Evolutionary conservation across 2,329 filamentous ascomycete genomes (phyloP).

Genomic region (Pseudonectria foliicola): DNA sequence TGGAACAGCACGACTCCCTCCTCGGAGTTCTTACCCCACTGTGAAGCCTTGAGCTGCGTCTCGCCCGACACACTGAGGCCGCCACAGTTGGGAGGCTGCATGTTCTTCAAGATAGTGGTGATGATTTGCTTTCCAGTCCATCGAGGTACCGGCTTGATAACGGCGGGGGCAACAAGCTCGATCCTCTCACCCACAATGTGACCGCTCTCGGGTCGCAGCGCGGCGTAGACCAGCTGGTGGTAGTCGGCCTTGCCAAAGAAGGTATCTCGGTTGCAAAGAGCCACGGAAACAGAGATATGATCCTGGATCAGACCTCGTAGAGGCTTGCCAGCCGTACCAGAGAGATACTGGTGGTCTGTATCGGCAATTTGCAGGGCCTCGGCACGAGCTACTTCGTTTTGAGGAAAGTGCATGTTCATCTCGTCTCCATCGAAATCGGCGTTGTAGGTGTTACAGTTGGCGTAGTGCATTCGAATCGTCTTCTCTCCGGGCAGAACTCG

Average conservation of each 20-base stretch:
- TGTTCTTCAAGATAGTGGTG: slow-evolving; percentile 87
- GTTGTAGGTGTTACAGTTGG: slow-evolving; percentile 99
- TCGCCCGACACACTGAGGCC: slow-evolving; percentile 74
- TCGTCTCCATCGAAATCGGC: slow-evolving; percentile 99
- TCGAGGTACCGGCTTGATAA: slow-evolving; percentile 70
- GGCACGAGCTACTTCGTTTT: slow-evolving; percentile 88
- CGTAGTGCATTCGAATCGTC: slow-evolving; percentile 98
- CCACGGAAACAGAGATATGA: slow-evolving; percentile 90
- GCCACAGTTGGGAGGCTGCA: slow-evolving; percentile 68
- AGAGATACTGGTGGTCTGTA: slow-evolving; percentile 95
- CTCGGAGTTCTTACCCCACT: slow-evolving; percentile 72
- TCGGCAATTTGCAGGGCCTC: slow-evolving; percentile 92
- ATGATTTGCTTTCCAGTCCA: slow-evolving; percentile 98
- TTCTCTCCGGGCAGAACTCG: slow-evolving; percentile 89
- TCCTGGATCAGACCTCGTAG: slow-evolving; percentile 95
- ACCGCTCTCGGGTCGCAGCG: slow-evolving; percentile 80
- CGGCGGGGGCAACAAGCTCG: slow-evolving; percentile 69
- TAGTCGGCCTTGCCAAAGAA: slow-evolving; percentile 87
- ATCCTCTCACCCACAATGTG: slow-evolving; percentile 81
- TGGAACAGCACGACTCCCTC: slow-evolving; percentile 77
- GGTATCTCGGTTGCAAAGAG: slow-evolving; percentile 82
- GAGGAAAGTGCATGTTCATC: slow-evolving; percentile 99
- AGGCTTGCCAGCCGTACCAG: slow-evolving; percentile 86
- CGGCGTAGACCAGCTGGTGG: slow-evolving; percentile 87
- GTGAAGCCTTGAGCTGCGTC: slow-evolving; percentile 67